A percentile compares a stretch with the other conserved stretches of the same genome.
These are phyloP conservation scores for Termitomyces sp. DNA, from an alignment of 768 basidiomycete genomes.

Conservation along the genomic window DNA sequence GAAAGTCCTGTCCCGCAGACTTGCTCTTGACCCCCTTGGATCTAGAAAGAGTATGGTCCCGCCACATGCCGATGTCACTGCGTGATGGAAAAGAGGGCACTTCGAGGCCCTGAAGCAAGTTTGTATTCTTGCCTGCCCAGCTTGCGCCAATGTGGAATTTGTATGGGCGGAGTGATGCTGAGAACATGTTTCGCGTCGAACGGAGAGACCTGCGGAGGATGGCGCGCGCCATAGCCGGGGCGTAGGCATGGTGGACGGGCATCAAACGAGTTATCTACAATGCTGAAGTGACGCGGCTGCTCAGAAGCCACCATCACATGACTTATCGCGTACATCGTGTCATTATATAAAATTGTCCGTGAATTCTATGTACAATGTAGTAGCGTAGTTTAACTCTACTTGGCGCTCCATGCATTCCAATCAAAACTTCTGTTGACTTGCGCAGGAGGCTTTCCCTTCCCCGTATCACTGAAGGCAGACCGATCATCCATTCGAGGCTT, in stretches of 20 bases:
- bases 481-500: background rate
- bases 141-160: slow-evolving; percentile 73
- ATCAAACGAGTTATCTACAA: background rate
- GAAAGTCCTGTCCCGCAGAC: slow-evolving; percentile 45
- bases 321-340: background rate
- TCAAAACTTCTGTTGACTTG: slow-evolving; percentile 12
- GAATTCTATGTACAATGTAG: no score
- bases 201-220: slow-evolving; percentile 9
- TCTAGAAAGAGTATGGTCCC: slow-evolving; percentile 53
- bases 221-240: slow-evolving; percentile 11
- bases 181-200: slow-evolving; percentile 12
- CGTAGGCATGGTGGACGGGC: slow-evolving; percentile 3
- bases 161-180: slow-evolving; percentile 39
- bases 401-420: slow-evolving; percentile 18
- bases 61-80: slow-evolving; percentile 61
- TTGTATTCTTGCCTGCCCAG: slow-evolving; percentile 62
- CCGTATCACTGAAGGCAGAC: background rate
- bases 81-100: slow-evolving; percentile 50
- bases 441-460: background rate
- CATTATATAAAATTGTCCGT: background rate
- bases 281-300: background rate
- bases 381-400: background rate
- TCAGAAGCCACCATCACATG: slow-evolving; percentile 11
- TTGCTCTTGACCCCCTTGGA: slow-evolving; percentile 32
- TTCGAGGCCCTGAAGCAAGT: slow-evolving; percentile 26